Conservation (phyloP, 495 filamentous ascomycete genomes). For the Aspergillus mulundensis region DNA sequence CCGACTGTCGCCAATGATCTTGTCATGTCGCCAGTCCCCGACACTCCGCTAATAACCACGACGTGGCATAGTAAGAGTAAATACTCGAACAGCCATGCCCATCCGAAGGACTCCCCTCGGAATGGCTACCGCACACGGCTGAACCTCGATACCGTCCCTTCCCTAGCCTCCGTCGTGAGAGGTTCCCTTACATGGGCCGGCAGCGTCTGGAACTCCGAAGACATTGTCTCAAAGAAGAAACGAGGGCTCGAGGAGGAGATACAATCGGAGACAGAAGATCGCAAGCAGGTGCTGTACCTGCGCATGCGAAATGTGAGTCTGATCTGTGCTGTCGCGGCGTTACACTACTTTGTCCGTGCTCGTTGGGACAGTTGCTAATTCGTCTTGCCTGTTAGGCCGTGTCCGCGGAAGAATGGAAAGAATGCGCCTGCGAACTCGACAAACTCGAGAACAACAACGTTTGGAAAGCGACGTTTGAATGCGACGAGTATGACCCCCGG, state of each 20-base stretch:
- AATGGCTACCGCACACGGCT: constrained; percentile 20
- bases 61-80: constrained; percentile 25
- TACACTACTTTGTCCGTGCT: neutral
- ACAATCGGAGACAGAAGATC: constrained; percentile 49
- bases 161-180: constrained; percentile 35
- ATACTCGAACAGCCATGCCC: constrained; percentile 4
- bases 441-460: constrained; percentile 70
- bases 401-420: constrained; percentile 58
- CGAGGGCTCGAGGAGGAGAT: constrained; percentile 39
- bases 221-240: constrained; percentile 53
- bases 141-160: constrained; percentile 30
- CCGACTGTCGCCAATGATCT: neutral
- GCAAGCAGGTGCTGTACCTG: constrained; percentile 58
- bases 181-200: constrained; percentile 40
- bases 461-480: constrained; percentile 72
- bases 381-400: constrained; percentile 45
- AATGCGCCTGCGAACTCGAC: constrained; percentile 74
- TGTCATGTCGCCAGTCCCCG: constrained; percentile 33
- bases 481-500: constrained; percentile 63
- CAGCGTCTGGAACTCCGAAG: constrained; percentile 47
- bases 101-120: neutral
- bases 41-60: constrained; percentile 32
- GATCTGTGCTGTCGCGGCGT: neutral
- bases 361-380: neutral
- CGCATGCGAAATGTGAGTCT: constrained; percentile 57